Conservation (phyloP, 2,329 filamentous ascomycete genomes). For the Aquanectria penicillioides region DNA sequence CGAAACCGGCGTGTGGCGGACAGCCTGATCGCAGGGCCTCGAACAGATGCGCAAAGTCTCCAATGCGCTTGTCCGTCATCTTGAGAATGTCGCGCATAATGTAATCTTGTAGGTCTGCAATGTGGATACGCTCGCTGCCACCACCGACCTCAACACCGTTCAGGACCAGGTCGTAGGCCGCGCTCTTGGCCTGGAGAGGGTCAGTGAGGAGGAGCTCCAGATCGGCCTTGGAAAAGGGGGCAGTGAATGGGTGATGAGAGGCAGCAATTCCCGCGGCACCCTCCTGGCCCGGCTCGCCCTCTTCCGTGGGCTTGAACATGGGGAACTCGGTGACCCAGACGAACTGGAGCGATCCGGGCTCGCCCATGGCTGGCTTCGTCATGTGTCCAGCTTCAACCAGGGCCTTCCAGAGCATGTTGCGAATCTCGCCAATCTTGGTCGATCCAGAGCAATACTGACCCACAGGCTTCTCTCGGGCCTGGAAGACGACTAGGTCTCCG, state of each 20-base stretch:
- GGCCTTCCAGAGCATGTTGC: slow-evolving; percentile 74
- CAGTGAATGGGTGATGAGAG: slow-evolving; percentile 96
- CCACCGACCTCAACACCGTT: slow-evolving; percentile 96
- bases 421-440: slow-evolving; percentile 75
- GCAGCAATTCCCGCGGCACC: slow-evolving; percentile 82
- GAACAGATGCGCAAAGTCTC: slow-evolving; percentile 86
- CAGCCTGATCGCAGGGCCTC: slow-evolving; percentile 86
- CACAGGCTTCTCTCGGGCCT: slow-evolving; percentile 74
- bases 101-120: slow-evolving; percentile 82
- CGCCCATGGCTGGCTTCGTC: slow-evolving; percentile 49
- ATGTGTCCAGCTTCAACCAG: slow-evolving; percentile 73
- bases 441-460: slow-evolving; percentile 71
- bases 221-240: slow-evolving; percentile 77
- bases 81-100: slow-evolving; percentile 85
- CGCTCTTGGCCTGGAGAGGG: slow-evolving; percentile 78
- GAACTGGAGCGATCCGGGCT: slow-evolving; percentile 66
- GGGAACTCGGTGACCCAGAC: slow-evolving; percentile 93
- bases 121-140: slow-evolving; percentile 91
- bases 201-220: slow-evolving; percentile 78
- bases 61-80: slow-evolving; percentile 77
- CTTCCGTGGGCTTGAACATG: slow-evolving; percentile 81
- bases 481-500: slow-evolving; percentile 83
- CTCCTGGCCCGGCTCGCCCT: slow-evolving; percentile 78
- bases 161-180: slow-evolving; percentile 95
- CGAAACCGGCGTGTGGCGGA: slow-evolving; percentile 93